Evolutionary conservation across 805 yeast species (phyloP), one percentile per base, ranked within the genome.

Genomic region (Isabelozyma heimii): DNA sequence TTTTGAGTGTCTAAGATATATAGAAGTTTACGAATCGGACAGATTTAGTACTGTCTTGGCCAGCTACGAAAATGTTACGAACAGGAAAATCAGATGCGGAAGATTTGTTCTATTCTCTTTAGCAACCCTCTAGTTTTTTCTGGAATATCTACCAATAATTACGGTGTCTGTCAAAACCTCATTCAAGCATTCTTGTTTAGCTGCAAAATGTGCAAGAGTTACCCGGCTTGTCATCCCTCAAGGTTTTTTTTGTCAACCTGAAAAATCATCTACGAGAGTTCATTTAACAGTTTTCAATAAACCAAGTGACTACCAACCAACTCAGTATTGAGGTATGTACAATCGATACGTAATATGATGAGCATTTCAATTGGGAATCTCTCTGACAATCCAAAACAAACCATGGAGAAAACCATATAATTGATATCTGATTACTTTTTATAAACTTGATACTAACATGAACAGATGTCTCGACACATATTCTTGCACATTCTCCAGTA

Each of bases 331-430:
- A 30, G 35, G 35, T 30, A 30, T 30, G 35, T 30, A 30, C 35
- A 10, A 30, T 10, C 35, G 35, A 30, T 30, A 8, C 35, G 35
- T 30, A 30, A 30, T 30, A 54, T 63, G 69, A 63, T 63, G 66
- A 63, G 58, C 50, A 49, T 54, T 56, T 61, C 67, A 64, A 63
- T 61, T 63, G 69, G 69, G 69, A 65, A 65, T 64, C 68, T 63
- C 70, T 65, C 69, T 63, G 70, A 65, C 66, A 63, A 61, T 56
- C 65, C 60, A 58, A 55, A 59, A 53, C 35, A 12, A 52, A 47
- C 53, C 43, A 47, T 60, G 67, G 65, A 60, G 65, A 64, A 58
- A 58, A 59, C 55, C 39, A 42, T 43, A 44, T 48, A 52, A 53
- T 56, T 52, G 60, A 44, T 44, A 27, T 50, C 62, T 56, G 59